phyloP scores from a whole-genome alignment of 371 early-diverging fungal genomes.

The Chytridium lagenaria region DNA sequence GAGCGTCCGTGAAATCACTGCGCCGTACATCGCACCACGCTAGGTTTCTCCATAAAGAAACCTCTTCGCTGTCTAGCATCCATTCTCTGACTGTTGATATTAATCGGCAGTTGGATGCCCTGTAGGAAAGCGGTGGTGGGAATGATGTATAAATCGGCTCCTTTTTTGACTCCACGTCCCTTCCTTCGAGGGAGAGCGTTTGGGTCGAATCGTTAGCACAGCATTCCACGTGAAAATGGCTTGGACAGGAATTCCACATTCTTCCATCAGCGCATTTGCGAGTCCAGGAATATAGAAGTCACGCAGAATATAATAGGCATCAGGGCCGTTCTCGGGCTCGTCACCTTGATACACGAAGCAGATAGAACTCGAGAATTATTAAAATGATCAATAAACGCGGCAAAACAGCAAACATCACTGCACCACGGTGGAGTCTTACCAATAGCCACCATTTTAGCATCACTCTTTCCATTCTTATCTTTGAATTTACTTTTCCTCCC shows the following conservation, averaged over 20 bases:
- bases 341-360: slow-evolving; percentile 46
- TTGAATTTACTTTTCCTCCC: slow-evolving; percentile 51
- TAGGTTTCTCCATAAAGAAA: slow-evolving; percentile 41
- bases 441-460: slow-evolving; percentile 40
- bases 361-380: neutral
- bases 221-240: slow-evolving; percentile 31
- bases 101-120: neutral
- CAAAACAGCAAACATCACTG: too few relatives aligned
- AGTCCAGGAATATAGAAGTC: slow-evolving; percentile 45
- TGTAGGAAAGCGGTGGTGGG: neutral
- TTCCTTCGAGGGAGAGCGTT: neutral
- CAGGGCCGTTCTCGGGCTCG: slow-evolving; percentile 57
- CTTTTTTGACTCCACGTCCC: neutral
- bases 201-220: neutral
- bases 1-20: neutral
- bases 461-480: slow-evolving; percentile 45
- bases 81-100: slow-evolving; percentile 2
- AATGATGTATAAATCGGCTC: neutral
- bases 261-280: slow-evolving; percentile 48
- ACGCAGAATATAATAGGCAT: slow-evolving; percentile 49
- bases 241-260: slow-evolving; percentile 40
- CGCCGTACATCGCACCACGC: slow-evolving; percentile 27
- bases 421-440: too few relatives aligned
- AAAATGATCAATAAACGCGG: too few relatives aligned
- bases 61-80: slow-evolving; percentile 10